Percentiles rank a stretch among this genome's conserved stretches.
phyloP scores from a whole-genome alignment of 2,329 filamentous ascomycete species.

The Sphaerulina musiva region DNA sequence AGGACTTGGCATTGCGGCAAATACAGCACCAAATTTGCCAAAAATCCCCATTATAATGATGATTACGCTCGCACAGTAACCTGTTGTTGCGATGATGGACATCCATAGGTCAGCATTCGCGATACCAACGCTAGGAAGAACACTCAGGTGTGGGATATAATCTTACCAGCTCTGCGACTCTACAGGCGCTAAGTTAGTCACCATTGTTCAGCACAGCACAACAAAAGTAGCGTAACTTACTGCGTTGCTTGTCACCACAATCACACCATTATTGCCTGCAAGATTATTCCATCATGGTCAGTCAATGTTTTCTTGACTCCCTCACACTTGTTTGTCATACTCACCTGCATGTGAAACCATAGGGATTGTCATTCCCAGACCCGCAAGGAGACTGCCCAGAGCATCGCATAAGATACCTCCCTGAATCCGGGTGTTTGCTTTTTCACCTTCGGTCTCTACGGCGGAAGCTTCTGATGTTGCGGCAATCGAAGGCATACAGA shows the following conservation, averaged over 20 bases:
- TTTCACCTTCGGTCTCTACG: constrained; percentile 15
- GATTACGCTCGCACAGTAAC: constrained; percentile 16
- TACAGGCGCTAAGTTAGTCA: neutral
- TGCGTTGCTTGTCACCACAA: constrained; percentile 21
- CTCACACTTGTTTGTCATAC: neutral
- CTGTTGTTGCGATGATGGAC: too few relatives aligned
- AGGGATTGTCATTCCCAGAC: constrained; percentile 16
- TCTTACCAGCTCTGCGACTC: constrained; percentile 16
- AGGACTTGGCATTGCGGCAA: constrained; percentile 17
- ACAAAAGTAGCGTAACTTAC: constrained; percentile 7
- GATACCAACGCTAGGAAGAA: too few relatives aligned
- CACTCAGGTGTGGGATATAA: too few relatives aligned
- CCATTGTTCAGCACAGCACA: too few relatives aligned
- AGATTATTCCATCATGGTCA: neutral
- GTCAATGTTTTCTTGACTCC: neutral
- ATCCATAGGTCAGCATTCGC: too few relatives aligned
- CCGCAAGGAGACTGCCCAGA: constrained; percentile 15
- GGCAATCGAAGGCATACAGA: constrained; percentile 21
- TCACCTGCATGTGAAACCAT: constrained; percentile 17
- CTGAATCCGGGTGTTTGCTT: constrained; percentile 21
- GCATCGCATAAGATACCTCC: constrained; percentile 21
- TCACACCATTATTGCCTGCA: constrained; percentile 19
- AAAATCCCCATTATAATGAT: constrained; percentile 19
- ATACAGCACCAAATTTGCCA: constrained; percentile 19
- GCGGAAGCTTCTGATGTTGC: constrained; percentile 17